Base-by-base conservation (phyloP, 2,329 filamentous ascomycete genomes). In the Xylaria sp. region DNA sequence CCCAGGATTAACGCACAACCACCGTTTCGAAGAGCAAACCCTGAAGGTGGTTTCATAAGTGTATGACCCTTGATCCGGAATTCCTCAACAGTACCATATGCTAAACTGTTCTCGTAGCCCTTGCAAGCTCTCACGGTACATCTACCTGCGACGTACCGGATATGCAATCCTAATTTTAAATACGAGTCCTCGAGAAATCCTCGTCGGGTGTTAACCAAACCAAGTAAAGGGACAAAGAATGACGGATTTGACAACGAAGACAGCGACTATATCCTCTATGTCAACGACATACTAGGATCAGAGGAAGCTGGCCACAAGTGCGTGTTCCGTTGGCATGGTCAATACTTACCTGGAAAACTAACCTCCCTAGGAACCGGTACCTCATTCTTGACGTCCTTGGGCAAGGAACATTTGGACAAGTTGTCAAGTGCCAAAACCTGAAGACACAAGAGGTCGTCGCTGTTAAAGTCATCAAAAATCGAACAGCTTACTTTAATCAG, bases 221-320 rank as follows among this genome's bases (percentile, higher is more conserved):
- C 96, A 8, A 98, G 96, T 87, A 99, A 99, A 83, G 96, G 96
- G 15, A 89, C 93, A 71, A 99, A 99, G 87, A 99, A 99, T 78
- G 96, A 99, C 83, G 96, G 96, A 3, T 99, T 96, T 78, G 96
- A 99, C 79, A 99, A 99, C 75, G 96, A 99, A 80, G 96, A 99
- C 75, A 98, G 96, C 81, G 96, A 99, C 79, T 99, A 99, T 79
- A 99, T 99, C 77, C 89, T 99, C 74, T 99, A 98, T 76, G 96
- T 99, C 76, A 99, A 99, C 80, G 96, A 99, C 80, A 99, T 99
- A 73, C 85, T 99, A 64, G 96, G 96, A 10, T 98, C 95, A 15
- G 96, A 99, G 82, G 96, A 99, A 81, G 95, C 95, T 71, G 96
- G 96, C 50, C 96, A 99, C 85, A 99, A 98, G 93, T 94, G 85